Evolutionary conservation across 1,284 basidiomycete species (phyloP), one percentile per base, ranked within the genome.

Genomic region (Inonotus obliquus): DNA sequence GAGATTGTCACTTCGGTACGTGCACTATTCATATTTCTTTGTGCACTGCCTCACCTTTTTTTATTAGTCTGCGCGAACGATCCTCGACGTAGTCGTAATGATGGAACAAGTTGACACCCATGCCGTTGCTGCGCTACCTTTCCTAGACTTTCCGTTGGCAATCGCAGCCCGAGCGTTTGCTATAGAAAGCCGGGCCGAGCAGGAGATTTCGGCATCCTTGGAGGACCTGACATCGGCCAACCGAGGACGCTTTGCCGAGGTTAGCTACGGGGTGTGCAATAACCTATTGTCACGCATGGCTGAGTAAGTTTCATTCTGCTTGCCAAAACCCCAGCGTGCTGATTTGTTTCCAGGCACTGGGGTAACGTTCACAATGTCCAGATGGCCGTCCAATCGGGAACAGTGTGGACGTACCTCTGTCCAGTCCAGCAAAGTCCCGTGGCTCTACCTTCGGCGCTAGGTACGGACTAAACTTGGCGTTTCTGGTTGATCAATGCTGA

Each of bases 131-230:
- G 37, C 61, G 14, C 47, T 47, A 25, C 63, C 63, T 27, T 65
- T 65, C 61, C 55, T 65, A 19, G 63, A 65, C 38, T 60, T 63
- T 54, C 63, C 63, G 23, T 38, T 65, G 44, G 60, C 63, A n/a
- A 45, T 65, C 45, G 63, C 63, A 11, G 60, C 61, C 14, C 60
- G 63, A 21, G 57, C 53, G 21, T 65, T 65, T 37, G 59, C 60
- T 10, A 19, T 64, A n/a, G 63, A 64, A 54, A 61, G 55, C 35
- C 25, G 60, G 21, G 38, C 53, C 7, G 63, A 64, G 29, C 51
- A 54, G 49, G 63, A 64, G n/a, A 27, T 48, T 14, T 25, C 51
- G 17, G 44, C 49, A 14, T 48, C 45, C 7, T 44, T 44, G n/a
- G 58, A 63, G 32, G 37, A 62, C 23, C 7, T 59, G 21, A 47